A percentile compares a stretch with the other conserved stretches of the same genome.
Evolutionary conservation across 2,329 filamentous ascomycete species (phyloP).

Genomic region (Lecanicillium sp.): DNA sequence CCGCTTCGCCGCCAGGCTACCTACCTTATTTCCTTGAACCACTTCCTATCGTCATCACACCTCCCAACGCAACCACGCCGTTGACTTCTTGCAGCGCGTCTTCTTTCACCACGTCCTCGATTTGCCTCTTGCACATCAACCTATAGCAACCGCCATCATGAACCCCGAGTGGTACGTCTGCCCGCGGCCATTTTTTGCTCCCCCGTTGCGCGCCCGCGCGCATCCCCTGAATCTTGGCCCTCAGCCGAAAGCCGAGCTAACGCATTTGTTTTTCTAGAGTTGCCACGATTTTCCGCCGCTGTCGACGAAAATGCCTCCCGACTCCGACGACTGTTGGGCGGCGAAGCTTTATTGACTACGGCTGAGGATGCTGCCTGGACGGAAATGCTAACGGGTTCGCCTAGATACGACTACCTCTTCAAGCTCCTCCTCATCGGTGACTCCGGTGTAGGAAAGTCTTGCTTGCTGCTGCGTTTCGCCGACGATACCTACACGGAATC

Average conservation of each 20-base stretch:
- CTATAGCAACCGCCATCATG: constrained; percentile 50
- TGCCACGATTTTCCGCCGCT: not conserved
- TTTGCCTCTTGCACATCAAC: constrained; percentile 4
- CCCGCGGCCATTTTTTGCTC: constrained; percentile 16
- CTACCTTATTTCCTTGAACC: not conserved
- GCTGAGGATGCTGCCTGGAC: constrained; percentile 2
- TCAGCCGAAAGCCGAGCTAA: constrained; percentile 10
- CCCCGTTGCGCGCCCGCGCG: not conserved
- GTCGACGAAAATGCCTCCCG: not conserved
- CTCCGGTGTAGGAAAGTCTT: constrained; percentile 99
- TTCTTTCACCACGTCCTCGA: not conserved
- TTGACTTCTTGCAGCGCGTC: constrained; percentile 3
- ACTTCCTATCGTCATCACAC: not conserved
- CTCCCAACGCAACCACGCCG: constrained; percentile 2
- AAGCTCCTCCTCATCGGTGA: constrained; percentile 99
- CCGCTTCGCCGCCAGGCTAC: constrained; percentile 1
- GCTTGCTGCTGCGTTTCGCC: constrained; percentile 92
- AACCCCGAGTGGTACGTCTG: constrained; percentile 83
- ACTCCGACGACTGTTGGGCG: not conserved
- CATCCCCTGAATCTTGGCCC: constrained; percentile 17
- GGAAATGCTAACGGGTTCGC: constrained; percentile 16
- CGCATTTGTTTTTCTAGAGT: constrained; percentile 9
- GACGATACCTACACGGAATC: constrained; percentile 99
- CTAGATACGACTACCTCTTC: constrained; percentile 99
- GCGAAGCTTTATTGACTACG: not conserved